Evolutionary conservation across 305 asterid species (phyloP).

Genomic region (Fraxinus velutina): DNA sequence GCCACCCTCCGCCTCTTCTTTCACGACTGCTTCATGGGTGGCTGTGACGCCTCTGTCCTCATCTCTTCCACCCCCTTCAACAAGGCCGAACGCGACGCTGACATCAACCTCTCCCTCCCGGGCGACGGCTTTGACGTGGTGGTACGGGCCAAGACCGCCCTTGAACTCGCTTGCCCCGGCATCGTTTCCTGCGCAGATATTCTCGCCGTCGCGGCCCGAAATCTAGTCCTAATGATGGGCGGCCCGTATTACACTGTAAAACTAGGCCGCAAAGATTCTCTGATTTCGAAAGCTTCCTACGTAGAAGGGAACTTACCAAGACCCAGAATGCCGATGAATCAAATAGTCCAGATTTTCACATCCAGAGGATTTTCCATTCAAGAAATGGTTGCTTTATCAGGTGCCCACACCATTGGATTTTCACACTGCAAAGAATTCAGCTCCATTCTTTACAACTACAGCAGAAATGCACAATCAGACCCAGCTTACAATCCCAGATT

Average conservation of each 20-base stretch:
- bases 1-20: constrained; percentile 89
- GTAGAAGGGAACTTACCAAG: constrained; percentile 70
- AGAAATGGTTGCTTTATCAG: constrained; percentile 83
- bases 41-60: constrained; percentile 89
- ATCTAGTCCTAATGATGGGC: constrained; percentile 73
- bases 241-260: constrained; percentile 71
- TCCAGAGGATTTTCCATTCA: constrained; percentile 55
- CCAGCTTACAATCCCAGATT: constrained; percentile 67
- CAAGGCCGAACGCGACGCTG: constrained; percentile 85
- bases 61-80: constrained; percentile 70
- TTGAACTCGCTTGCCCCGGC: constrained; percentile 81
- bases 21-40: constrained; percentile 81
- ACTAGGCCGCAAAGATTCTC: constrained; percentile 65
- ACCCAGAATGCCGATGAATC: constrained; percentile 59
- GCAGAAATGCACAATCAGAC: constrained; percentile 40
- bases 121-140: constrained; percentile 93
- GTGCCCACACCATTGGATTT: constrained; percentile 94
- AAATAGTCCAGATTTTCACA: constrained; percentile 52
- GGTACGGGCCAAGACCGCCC: constrained; percentile 76
- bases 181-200: constrained; percentile 88
- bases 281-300: constrained; percentile 42
- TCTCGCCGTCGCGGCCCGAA: constrained; percentile 76
- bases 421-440: constrained; percentile 88
- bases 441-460: constrained; percentile 61
- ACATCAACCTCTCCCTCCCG: constrained; percentile 84